Evolutionary conservation across 495 filamentous ascomycete species (phyloP).

Genomic region (Stereocaulon alpinum): DNA sequence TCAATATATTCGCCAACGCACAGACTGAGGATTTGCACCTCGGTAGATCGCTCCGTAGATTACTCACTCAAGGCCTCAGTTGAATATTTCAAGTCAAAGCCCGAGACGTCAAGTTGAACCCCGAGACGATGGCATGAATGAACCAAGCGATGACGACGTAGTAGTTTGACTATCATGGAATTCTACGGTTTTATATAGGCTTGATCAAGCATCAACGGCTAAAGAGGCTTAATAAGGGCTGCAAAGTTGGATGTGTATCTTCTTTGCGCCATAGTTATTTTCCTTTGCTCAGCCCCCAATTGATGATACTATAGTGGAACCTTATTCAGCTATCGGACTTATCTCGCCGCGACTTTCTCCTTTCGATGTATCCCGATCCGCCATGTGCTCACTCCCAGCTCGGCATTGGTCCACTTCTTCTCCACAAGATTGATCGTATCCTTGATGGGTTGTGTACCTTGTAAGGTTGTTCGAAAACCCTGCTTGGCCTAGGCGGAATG

Average conservation of each 20-base stretch:
- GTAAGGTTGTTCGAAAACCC: background rate
- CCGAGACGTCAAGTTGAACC: background rate
- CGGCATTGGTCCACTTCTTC: background rate
- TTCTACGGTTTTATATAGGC: too few relatives aligned
- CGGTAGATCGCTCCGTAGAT: background rate
- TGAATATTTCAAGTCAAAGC: too few relatives aligned
- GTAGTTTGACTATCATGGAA: background rate
- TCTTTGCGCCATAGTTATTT: background rate
- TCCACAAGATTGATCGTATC: too few relatives aligned
- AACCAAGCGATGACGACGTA: background rate
- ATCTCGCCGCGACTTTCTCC: background rate
- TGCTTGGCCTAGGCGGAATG: too few relatives aligned
- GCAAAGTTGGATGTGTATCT: background rate
- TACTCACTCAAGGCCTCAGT: too few relatives aligned
- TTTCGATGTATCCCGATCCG: background rate
- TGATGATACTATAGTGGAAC: background rate
- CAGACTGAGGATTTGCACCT: background rate
- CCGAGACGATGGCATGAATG: background rate
- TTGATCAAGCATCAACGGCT: too few relatives aligned
- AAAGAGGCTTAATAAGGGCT: too few relatives aligned
- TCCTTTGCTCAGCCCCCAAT: background rate
- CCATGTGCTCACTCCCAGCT: background rate
- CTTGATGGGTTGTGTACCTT: background rate
- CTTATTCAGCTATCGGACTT: background rate
- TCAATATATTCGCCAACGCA: constrained; percentile 1